Conservation (phyloP, 352 stramenopile species). For the Lagenidium sp. region DNA sequence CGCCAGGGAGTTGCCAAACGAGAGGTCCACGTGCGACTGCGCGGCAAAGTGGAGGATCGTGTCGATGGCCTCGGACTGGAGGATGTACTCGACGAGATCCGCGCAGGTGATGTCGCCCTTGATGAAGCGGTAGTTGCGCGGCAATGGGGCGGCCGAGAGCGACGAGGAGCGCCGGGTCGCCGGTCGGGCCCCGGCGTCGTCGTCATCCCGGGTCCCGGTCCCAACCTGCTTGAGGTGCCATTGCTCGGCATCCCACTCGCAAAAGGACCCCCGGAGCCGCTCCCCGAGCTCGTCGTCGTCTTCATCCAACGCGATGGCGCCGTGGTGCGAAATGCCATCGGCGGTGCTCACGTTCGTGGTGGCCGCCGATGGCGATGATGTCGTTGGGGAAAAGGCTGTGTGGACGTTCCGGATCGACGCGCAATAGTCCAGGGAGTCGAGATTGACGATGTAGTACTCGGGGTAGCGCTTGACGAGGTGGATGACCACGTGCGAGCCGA, state of each 20-base stretch:
- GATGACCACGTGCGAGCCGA: slow-evolving; percentile 96
- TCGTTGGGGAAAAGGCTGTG: slow-evolving; percentile 42
- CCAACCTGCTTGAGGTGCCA: too few relatives aligned
- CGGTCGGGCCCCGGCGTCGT: slow-evolving; percentile 1
- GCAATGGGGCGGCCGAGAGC: slow-evolving; percentile 11
- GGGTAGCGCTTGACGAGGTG: slow-evolving; percentile 95
- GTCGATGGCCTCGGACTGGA: slow-evolving; percentile 94
- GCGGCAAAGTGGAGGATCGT: slow-evolving; percentile 98
- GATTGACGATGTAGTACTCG: slow-evolving; percentile 96
- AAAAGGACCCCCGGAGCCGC: slow-evolving; percentile 47
- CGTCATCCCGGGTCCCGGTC: too few relatives aligned
- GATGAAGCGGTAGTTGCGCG: slow-evolving; percentile 93
- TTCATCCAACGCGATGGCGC: slow-evolving; percentile 16
- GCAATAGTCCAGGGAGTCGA: slow-evolving; percentile 89
- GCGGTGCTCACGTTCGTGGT: not conserved
- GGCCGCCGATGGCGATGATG: too few relatives aligned
- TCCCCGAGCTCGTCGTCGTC: slow-evolving; percentile 27
- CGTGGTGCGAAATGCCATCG: not conserved
- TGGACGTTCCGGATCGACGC: slow-evolving; percentile 64
- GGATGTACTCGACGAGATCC: slow-evolving; percentile 93
- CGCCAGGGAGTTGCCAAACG: slow-evolving; percentile 97
- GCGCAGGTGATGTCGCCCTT: slow-evolving; percentile 94
- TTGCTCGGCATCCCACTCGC: slow-evolving; percentile 32
- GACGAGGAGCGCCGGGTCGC: slow-evolving; percentile 69
- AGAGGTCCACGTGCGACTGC: slow-evolving; percentile 97